Evolutionary conservation across 345 rosid species (phyloP).

Genomic region (Durio zibethinus): DNA sequence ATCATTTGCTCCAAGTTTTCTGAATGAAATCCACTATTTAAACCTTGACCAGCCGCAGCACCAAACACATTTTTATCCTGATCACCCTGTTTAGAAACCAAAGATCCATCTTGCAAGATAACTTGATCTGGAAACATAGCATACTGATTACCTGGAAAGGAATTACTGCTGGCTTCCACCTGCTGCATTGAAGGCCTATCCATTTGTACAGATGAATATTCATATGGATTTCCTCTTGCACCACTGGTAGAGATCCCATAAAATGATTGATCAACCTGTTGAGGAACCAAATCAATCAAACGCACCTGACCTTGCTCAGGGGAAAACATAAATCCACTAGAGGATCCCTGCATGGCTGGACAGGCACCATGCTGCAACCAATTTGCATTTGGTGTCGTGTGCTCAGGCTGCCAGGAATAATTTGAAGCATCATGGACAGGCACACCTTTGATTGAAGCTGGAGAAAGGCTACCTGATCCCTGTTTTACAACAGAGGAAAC

Average conservation of each 20-base stretch:
- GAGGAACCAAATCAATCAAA: conserved; percentile 48
- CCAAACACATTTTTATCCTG: conserved; percentile 39
- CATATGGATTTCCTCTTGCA: conserved; percentile 41
- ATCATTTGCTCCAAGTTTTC: conserved; percentile 42
- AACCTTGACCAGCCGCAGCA: conserved; percentile 35
- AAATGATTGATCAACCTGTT: conserved; percentile 64
- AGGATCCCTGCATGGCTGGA: conserved; percentile 52
- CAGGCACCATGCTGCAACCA: conserved; percentile 50
- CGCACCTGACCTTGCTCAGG: conserved; percentile 60
- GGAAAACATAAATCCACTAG: conserved; percentile 50
- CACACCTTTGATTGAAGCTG: conserved; percentile 53
- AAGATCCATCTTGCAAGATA: conserved; percentile 41
- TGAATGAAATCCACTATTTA: conserved; percentile 37
- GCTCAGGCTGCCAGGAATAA: conserved; percentile 59
- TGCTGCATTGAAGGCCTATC: conserved; percentile 45
- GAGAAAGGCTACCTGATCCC: conserved; percentile 37
- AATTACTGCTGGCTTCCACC: conserved; percentile 44
- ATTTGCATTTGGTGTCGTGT: conserved; percentile 46
- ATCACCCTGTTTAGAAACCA: conserved; percentile 45
- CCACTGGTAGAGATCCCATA: conserved; percentile 56
- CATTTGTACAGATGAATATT: conserved; percentile 45
- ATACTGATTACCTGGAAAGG: conserved; percentile 46
- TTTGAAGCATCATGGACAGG: conserved; percentile 61
- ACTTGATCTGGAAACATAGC: conserved; percentile 43
- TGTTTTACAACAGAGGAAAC: conserved; percentile 46